Evolutionary conservation across 2,329 filamentous ascomycete species (phyloP), one percentile per base, ranked within the genome.

Genomic region (Dactylellina leptospora): DNA sequence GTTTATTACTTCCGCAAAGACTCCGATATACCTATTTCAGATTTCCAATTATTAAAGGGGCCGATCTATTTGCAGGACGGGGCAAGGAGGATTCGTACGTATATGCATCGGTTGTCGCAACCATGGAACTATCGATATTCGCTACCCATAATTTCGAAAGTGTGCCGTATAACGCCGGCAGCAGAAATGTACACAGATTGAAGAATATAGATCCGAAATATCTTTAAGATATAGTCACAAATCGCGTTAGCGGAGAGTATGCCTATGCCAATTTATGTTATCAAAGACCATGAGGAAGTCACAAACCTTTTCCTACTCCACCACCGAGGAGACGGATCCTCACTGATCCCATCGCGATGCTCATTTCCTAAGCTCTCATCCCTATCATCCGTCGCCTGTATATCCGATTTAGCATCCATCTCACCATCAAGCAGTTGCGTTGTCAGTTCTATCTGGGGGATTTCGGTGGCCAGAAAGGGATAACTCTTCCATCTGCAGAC

Each of bases 121-220:
- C 85, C 73, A 85, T 81, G 0, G 82, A 84, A 0, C 85, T 79
- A 77, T 90, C 86, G 61, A 91, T 89, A 60, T 85, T 84, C 1
- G 88, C 87, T 1, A 91, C 84, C 89, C 88, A 91, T 16, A 90
- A 81, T 76, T 91, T 91, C 51, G 84, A 85, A 0, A 91, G 82
- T 0, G 88, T 91, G 30, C 80, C 79, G 76, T 91, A 90, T 0
- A 91, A 80, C 0, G 88, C 88, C 0, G 87, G 88, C 0, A 91
- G 83, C 1, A 86, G 77, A 77, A 90, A 90, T 0, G 87, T 82
- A 48, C 78, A 81, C 8, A 87, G 62, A 75, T 91, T 91, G 81
- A 90, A 88, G 11, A 84, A 59, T 0, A 90, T 79, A 0, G 86
- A 84, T 0, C 86, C 87, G 0, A 76, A 71, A 76, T 88, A 90